Evolutionary conservation across 192 early-diverging fungal species (phyloP), one percentile per base, ranked within the genome.

Genomic region (Irineochytrium annulatum): DNA sequence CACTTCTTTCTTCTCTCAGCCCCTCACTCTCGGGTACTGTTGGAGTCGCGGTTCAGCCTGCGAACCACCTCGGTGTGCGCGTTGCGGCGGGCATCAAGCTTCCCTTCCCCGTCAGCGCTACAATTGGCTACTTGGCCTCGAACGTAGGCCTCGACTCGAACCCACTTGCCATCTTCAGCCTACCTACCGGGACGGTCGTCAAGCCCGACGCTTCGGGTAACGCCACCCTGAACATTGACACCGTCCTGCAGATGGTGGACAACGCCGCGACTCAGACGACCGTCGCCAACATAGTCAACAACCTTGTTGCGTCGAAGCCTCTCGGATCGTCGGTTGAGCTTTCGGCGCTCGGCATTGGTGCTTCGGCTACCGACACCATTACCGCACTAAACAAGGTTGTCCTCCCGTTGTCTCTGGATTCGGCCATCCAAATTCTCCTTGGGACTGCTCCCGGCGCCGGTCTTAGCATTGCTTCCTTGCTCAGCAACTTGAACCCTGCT

Each of bases 381-480:
- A 63, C 68, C n/a, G 60, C 68, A 4, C 60, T 70, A 34, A 46
- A 45, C 44, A 29, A 62, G 27, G 57, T 70, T 5, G 22, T 5
- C 20, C 8, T 41, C 37, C 37, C 37, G 37, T 8, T 41, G 11
- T 8, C 8, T n/a, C 37, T 41, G 8, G 37, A 41, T n/a, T 41
- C 37, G 11, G 37, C 37, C 11, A n/a, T 41, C 37, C 8, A 41
- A n/a, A n/a, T 41, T n/a, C n/a, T 41, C 11, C n/a, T 41, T 8
- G 37, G 37, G 11, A n/a, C 37, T 41, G 11, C 37, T n/a, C 11
- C 37, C 37, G n/a, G 37, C 37, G 37, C 8, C 8, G 37, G 11
- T 49, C 26, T 49, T 5, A 24, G 26, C 24, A 5, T 49, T 8
- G 8, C 8, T 5, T 22, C 13, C 17, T 8, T 49, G 13, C 24